A percentile compares a stretch with the other conserved stretches of the same genome.
Conservation (phyloP, 108 stramenopile genomes). For the Stephanodiscus minutulus region DNA sequence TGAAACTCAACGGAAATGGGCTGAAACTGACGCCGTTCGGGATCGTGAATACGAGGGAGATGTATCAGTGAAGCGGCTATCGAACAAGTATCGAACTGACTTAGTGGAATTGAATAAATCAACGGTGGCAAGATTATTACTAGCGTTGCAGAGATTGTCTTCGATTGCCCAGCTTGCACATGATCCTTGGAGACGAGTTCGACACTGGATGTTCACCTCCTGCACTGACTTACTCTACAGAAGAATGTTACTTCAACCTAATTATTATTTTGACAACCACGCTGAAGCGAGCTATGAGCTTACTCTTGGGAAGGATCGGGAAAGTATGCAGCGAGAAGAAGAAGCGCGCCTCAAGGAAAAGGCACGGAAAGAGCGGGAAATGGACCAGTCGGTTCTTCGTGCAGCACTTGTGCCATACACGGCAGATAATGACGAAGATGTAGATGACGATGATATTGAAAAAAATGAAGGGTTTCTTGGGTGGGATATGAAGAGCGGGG, state of each 20-base stretch:
- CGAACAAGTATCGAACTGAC: slow-evolving; percentile 48
- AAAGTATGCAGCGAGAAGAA: slow-evolving; percentile 57
- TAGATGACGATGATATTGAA: slow-evolving; percentile 53
- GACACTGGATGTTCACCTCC: slow-evolving; percentile 66
- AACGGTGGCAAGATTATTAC: slow-evolving; percentile 15
- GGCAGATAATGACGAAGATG: slow-evolving; percentile 49
- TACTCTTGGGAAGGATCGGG: slow-evolving; percentile 65
- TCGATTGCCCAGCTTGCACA: slow-evolving; percentile 44
- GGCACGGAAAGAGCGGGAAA: slow-evolving; percentile 52
- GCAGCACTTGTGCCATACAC: slow-evolving; percentile 64
- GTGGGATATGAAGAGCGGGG: slow-evolving; percentile 26
- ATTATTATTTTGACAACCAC: slow-evolving; percentile 67
- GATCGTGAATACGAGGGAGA: slow-evolving; percentile 78
- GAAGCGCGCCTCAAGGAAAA: slow-evolving; percentile 37
- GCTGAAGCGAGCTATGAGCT: slow-evolving; percentile 71
- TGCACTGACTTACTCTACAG: slow-evolving; percentile 69
- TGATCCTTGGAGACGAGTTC: slow-evolving; percentile 48
- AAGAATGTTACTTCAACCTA: slow-evolving; percentile 61
- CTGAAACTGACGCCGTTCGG: slow-evolving; percentile 84
- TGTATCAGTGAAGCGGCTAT: slow-evolving; percentile 51
- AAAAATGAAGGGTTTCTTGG: slow-evolving; percentile 48
- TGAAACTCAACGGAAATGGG: slow-evolving; percentile 77
- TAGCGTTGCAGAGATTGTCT: slow-evolving; percentile 53
- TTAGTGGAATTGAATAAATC: slow-evolving; percentile 39
- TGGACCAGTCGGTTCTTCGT: slow-evolving; percentile 58